Base-by-base conservation (phyloP, 495 filamentous ascomycete species). In the Penicillium taxi region DNA sequence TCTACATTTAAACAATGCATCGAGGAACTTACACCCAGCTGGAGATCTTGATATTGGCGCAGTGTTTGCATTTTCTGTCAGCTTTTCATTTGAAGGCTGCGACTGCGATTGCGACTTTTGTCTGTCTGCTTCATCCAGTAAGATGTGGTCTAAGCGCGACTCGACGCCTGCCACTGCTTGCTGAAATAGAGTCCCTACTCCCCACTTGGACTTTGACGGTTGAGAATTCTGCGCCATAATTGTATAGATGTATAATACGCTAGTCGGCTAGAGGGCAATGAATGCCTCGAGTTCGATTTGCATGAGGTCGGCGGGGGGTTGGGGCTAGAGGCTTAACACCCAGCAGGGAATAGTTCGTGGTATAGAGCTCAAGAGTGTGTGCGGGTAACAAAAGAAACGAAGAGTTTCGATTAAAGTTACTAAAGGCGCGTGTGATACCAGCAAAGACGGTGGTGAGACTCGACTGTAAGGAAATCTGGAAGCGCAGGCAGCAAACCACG, bases 121-220 rank as follows among this genome's bases (percentile, higher is more conserved):
- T 33, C 52, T 50, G 6, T 61, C 74, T 12, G 84, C 78, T 21
- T 80, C 75, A 26, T 94, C 89, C 40, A 88, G 80, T 41, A 99
- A 70, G 36, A 99, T 95, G 31, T 75, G 84, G 57, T 99, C 91
- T 26, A 99, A 70, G 31, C 84, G 78, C 40, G 89, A 93, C 63
- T 99, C 91, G 30, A 99, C 82, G 25, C 87, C 86, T 18, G 88
- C 87, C 34, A 96, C 86, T 35, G 90, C 89, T 56, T 94, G 86
- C 42, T 84, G 82, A 31, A 99, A 69, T 51, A 98, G 84, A 19
- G 80, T 84, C 15, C 88, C 85, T 27, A 69, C 54, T 15, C 64
- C 65, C 62, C 65, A 71, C 60, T 58, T 67, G n/a, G 52, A 35
- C 38, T 63, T 68, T 9, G 48, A 14, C 7, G 48, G 18, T 22